Evolutionary conservation across 805 yeast genomes (phyloP), one percentile per base, ranked within the genome.

Genomic region (Cyberlindnera xylosilytica): DNA sequence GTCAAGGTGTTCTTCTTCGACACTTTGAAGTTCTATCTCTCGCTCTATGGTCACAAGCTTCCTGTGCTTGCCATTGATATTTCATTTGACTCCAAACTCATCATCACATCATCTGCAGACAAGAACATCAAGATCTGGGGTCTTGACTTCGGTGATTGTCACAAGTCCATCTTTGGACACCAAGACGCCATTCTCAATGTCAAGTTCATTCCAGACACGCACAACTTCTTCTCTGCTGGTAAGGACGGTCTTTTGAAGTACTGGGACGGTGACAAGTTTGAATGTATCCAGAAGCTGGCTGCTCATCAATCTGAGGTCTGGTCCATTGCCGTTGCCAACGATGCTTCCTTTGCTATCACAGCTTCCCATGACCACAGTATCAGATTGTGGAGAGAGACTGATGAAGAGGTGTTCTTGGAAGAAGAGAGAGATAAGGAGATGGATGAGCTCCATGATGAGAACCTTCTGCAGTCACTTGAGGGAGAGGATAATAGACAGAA

Each of bases 201-300:
- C 23, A 76, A 70, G 47, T 93, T 93, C 57, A 73, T 89, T 39
- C 91, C 95, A 2, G 81, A 79, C n/a, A 73, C 86, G 12, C 96
- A 91, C 61, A 79, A 90, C 62, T 90, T 93, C 64, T 86, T 93
- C 66, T 83, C 95, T 43, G 81, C 87, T 44, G 83, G 91, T 26
- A 93, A 93, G 59, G 99, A 93, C 64, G 89, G 86, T 12, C 65
- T 83, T 46, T 76, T 93, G 42, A 93, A 93, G 64, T 89, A 88
- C 64, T 93, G 99, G 99, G 99, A 93, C 63, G 99, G 98, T 51
- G 95, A 87, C 56, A 93, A 93, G 64, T 93, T 93, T 63, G 97
- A 87, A 54, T 86, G 91, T 63, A 79, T 93, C 48, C 98, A 93
- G 64, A 87, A 84, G 56, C 70, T 93, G 24, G 76, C 79, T 8